Conservation (phyloP, 2,329 filamentous ascomycete genomes). For the Colletotrichum cereale region DNA sequence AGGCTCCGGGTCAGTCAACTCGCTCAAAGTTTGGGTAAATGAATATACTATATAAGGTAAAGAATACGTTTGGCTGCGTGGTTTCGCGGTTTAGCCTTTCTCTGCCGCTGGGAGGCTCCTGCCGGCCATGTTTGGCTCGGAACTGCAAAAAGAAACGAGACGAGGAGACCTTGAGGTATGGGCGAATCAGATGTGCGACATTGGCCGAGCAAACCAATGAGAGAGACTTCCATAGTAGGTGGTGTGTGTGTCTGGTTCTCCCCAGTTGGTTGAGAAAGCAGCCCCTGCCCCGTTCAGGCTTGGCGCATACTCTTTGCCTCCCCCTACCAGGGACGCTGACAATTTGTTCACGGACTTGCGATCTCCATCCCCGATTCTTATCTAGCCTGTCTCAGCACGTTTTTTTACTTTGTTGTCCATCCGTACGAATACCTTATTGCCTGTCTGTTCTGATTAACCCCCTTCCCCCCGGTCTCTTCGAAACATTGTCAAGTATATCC, state of each 20-base stretch:
- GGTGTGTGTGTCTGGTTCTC: neutral
- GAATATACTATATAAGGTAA: neutral
- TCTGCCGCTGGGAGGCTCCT: neutral
- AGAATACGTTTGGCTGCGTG: no score
- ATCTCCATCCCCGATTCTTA: slow-evolving; percentile 5
- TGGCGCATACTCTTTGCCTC: slow-evolving; percentile 8
- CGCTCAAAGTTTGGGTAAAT: neutral
- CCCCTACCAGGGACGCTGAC: neutral
- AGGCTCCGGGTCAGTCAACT: neutral
- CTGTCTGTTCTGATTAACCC: neutral
- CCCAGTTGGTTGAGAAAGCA: neutral
- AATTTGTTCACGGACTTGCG: slow-evolving; percentile 15
- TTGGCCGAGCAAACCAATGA: slow-evolving; percentile 29
- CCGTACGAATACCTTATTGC: no score
- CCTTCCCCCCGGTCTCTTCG: neutral
- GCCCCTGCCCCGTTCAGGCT: slow-evolving; percentile 9
- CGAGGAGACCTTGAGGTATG: neutral
- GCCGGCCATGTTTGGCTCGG: neutral
- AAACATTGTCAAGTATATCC: neutral
- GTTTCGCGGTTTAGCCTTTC: neutral
- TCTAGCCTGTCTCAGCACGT: neutral
- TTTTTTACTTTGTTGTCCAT: neutral
- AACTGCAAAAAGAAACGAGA: slow-evolving; percentile 15
- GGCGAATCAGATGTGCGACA: slow-evolving; percentile 36
- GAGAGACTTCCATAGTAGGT: no score